Conservation (phyloP, 371 early-diverging fungal genomes). For the Lichtheimia ornata region DNA sequence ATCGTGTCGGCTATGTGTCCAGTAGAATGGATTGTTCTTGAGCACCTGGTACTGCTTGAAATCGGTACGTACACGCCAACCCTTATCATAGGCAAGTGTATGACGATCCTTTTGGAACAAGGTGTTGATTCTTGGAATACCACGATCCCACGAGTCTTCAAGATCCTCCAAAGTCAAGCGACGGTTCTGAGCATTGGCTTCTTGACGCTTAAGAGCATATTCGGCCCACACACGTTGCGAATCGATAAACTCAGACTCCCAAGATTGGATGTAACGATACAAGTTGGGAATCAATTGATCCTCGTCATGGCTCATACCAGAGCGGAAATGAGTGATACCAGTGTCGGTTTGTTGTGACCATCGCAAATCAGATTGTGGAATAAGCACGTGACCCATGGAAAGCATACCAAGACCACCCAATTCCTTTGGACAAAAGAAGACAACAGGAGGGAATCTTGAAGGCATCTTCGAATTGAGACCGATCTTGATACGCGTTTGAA, state of each 20-base stretch:
- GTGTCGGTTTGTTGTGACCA: conserved; percentile 97
- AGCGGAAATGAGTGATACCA: conserved; percentile 97
- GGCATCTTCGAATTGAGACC: conserved; percentile 99
- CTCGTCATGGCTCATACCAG: conserved; percentile 98
- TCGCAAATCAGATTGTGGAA: conserved; percentile 95
- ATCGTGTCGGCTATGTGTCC: conserved; percentile 94
- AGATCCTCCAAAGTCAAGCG: conserved; percentile 95
- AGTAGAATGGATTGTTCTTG: conserved; percentile 96
- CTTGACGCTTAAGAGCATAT: conserved; percentile 95
- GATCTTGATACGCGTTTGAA: conserved; percentile 98
- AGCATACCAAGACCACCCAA: conserved; percentile 99
- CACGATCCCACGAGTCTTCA: conserved; percentile 98
- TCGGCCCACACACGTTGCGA: conserved; percentile 99
- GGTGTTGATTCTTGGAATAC: conserved; percentile 99
- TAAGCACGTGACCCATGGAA: conserved; percentile 97
- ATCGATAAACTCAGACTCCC: conserved; percentile 98
- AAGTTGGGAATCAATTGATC: conserved; percentile 97
- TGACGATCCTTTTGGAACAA: conserved; percentile 96
- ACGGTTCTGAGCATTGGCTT: conserved; percentile 95
- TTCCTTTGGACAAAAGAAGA: conserved; percentile 91
- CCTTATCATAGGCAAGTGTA: conserved; percentile 98
- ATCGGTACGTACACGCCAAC: conserved; percentile 96
- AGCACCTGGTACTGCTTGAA: conserved; percentile 97
- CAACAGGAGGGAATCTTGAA: conserved; percentile 96
- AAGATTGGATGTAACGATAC: conserved; percentile 97